These are phyloP conservation scores for Huntiella savannae DNA, from an alignment of 2,329 filamentous ascomycete genomes.

Conservation along the genomic window DNA sequence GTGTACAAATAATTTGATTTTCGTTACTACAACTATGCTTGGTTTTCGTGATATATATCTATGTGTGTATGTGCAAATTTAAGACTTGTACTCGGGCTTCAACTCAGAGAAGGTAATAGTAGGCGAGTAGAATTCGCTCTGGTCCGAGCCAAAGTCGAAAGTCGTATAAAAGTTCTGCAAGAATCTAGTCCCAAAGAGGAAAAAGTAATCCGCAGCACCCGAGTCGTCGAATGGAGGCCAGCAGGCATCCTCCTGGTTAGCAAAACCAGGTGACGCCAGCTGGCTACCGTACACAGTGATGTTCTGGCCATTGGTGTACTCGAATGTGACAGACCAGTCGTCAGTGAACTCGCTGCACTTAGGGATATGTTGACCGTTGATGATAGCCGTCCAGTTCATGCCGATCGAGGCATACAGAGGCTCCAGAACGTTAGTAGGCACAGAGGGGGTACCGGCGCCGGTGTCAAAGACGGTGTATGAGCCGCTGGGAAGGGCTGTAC, in stretches of 20 bases:
- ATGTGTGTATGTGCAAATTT: neutral
- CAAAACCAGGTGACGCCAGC: constrained; percentile 18
- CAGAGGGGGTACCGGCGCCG: constrained; percentile 15
- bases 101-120: constrained; percentile 14
- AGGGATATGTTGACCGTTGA: constrained; percentile 16
- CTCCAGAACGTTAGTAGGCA: constrained; percentile 15
- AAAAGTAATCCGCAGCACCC: constrained; percentile 13
- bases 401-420: constrained; percentile 19
- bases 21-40: neutral
- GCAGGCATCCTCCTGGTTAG: constrained; percentile 18
- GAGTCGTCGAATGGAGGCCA: constrained; percentile 19
- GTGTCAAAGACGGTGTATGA: constrained; percentile 18
- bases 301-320: constrained; percentile 15
- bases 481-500: neutral
- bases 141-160: constrained; percentile 17
- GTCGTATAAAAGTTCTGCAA: constrained; percentile 19
- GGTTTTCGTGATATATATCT: neutral
- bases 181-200: constrained; percentile 17
- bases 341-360: constrained; percentile 20
- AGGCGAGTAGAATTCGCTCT: constrained; percentile 10
- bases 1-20: neutral
- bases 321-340: constrained; percentile 18
- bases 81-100: constrained; percentile 12
- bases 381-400: constrained; percentile 19
- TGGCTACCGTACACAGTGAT: constrained; percentile 18